phyloP scores from a whole-genome alignment of 805 yeast species.

The Teunomyces panamensis region DNA sequence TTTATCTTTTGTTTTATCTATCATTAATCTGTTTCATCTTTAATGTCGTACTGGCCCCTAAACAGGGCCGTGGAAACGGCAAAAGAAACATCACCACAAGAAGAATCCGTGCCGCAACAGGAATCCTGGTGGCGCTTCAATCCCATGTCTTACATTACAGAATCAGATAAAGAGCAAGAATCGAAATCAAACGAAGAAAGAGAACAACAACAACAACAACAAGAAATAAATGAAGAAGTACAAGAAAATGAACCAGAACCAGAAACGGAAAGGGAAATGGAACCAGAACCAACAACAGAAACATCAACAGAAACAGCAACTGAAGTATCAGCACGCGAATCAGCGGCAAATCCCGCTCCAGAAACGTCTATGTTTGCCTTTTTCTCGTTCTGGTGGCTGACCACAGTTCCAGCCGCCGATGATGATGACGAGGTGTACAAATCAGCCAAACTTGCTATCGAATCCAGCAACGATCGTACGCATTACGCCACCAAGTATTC shows the following conservation, averaged over 20 bases:
- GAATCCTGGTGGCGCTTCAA: not conserved
- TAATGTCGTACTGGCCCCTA: slow-evolving; percentile 2
- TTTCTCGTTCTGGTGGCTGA: not conserved
- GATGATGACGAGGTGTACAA: slow-evolving; percentile 21
- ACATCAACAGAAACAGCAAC: not conserved
- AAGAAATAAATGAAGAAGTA: not conserved
- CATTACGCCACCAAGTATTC: slow-evolving; percentile 31
- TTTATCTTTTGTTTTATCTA: not conserved
- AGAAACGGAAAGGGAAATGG: not conserved
- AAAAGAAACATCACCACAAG: not conserved
- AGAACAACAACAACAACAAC: not conserved
- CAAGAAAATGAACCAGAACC: not conserved
- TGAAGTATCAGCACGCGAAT: not conserved
- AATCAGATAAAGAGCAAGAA: no score
- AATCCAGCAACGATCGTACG: slow-evolving; percentile 27
- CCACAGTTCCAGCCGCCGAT: not conserved
- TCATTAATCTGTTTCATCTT: not conserved
- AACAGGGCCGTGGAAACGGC: not conserved
- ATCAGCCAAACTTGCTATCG: slow-evolving; percentile 32
- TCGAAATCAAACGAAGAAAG: not conserved
- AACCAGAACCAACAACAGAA: not conserved
- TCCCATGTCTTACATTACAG: not conserved
- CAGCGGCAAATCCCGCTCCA: not conserved
- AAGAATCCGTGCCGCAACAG: not conserved
- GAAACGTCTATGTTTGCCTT: not conserved